These are phyloP conservation scores for Pseudocercospora eumusae DNA, from an alignment of 2,329 filamentous ascomycete species.

Conservation along the genomic window DNA sequence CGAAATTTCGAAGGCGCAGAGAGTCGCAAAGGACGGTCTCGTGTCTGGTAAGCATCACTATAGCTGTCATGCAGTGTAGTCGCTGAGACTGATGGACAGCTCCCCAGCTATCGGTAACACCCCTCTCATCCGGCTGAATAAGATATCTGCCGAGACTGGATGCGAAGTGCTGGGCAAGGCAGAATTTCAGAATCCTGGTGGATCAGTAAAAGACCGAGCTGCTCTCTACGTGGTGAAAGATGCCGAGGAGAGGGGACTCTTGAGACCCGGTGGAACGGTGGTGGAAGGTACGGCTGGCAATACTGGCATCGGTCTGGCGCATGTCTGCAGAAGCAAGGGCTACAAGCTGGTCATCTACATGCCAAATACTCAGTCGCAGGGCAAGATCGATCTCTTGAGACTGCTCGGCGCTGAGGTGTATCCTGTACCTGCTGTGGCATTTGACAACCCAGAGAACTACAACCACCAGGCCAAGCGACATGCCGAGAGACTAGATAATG, in stretches of 20 bases:
- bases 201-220: constrained; percentile 93
- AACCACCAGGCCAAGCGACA: constrained; percentile 93
- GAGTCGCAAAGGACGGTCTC: constrained; percentile 70
- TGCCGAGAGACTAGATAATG: constrained; percentile 81
- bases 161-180: constrained; percentile 95
- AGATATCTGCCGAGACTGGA: constrained; percentile 83
- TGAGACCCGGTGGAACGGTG: constrained; percentile 85
- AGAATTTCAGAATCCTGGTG: constrained; percentile 98
- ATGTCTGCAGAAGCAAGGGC: constrained; percentile 88
- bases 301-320: constrained; percentile 94
- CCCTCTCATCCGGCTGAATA: constrained; percentile 85
- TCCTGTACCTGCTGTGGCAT: constrained; percentile 92
- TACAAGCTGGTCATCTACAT: constrained; percentile 99
- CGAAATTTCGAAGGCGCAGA: constrained; percentile 76
- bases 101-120: constrained; percentile 90
- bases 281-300: constrained; percentile 97
- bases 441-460: constrained; percentile 94
- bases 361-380: constrained; percentile 97
- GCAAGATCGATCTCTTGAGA: constrained; percentile 91
- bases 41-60: constrained; percentile 66
- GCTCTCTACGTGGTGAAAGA: constrained; percentile 92
- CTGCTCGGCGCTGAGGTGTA: constrained; percentile 93
- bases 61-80: neutral
- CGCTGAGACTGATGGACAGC: constrained; percentile 30
- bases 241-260: constrained; percentile 82